Conservation (phyloP, 179 eudicot genomes). For the Beta corolliflora region DNA sequence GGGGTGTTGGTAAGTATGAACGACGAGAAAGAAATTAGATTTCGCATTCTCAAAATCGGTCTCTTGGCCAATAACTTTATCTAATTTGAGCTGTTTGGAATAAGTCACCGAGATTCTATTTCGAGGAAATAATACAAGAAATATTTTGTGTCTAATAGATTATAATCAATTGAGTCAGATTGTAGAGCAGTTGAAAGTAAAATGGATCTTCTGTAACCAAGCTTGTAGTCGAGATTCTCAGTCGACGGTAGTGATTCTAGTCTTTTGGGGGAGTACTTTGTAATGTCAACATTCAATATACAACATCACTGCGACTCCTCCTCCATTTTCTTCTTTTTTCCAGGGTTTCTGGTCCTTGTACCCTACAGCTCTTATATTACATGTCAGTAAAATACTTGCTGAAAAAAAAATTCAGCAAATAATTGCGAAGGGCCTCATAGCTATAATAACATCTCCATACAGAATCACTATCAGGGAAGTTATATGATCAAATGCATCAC, state of each 20-base stretch:
- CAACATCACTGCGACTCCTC: too few relatives aligned
- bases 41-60: not conserved
- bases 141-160: not conserved
- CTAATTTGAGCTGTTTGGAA: not conserved
- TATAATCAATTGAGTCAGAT: not conserved
- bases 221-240: not conserved
- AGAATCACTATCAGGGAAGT: not conserved
- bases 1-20: not conserved
- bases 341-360: too few relatives aligned
- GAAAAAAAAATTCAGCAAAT: too few relatives aligned
- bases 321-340: too few relatives aligned
- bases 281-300: not conserved
- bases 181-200: not conserved
- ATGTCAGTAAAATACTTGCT: too few relatives aligned
- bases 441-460: not conserved
- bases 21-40: not conserved
- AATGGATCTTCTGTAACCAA: not conserved
- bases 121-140: not conserved
- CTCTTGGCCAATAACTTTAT: not conserved
- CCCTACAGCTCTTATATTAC: too few relatives aligned
- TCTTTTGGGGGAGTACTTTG: not conserved
- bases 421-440: not conserved
- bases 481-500: not conserved
- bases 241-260: not conserved
- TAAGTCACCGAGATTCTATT: not conserved